Conservation (phyloP, 257 asterid species). For the Fraxinus anomala region DNA sequence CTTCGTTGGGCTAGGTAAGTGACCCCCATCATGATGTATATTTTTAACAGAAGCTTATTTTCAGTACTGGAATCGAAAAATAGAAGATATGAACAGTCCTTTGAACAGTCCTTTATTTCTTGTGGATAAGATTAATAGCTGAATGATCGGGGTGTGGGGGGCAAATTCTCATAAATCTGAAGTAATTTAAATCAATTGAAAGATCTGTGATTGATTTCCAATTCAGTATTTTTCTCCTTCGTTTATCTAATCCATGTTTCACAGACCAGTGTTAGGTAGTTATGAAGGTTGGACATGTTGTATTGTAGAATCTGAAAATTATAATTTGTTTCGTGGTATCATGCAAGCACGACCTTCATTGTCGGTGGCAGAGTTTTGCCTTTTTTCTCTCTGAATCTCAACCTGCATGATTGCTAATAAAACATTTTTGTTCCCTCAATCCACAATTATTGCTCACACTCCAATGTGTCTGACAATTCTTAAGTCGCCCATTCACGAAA, state of each 20-base stretch:
- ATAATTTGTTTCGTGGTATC: background rate
- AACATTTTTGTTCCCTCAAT: background rate
- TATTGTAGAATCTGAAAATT: background rate
- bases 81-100: background rate
- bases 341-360: background rate
- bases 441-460: background rate
- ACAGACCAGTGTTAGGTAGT: background rate
- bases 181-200: background rate
- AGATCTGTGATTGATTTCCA: background rate
- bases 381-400: background rate
- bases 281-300: background rate
- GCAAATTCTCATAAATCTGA: background rate
- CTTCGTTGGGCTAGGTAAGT: background rate
- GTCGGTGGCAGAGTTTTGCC: background rate
- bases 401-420: background rate
- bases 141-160: background rate
- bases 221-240: background rate
- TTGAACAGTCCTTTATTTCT: background rate
- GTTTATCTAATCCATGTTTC: background rate
- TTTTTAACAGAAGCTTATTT: background rate
- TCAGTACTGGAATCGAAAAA: background rate
- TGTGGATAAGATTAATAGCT: background rate
- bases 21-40: background rate
- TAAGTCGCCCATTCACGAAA: background rate
- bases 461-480: background rate